phyloP scores from a whole-genome alignment of 2,329 filamentous ascomycete genomes.

The Alternaria brassicicola region DNA sequence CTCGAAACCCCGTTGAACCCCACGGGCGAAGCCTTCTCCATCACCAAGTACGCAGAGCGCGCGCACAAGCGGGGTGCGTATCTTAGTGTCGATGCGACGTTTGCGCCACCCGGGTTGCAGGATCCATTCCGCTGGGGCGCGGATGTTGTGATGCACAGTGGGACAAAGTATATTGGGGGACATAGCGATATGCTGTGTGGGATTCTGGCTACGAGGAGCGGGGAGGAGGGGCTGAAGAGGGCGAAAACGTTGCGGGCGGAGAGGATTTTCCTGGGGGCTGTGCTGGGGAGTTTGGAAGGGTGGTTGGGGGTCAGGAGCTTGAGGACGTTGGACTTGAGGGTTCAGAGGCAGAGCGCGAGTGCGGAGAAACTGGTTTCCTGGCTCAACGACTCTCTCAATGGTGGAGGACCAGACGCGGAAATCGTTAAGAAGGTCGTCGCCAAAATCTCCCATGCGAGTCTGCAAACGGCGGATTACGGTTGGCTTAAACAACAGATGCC shows the following conservation, averaged over 20 bases:
- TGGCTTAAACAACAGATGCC: conserved; percentile 93
- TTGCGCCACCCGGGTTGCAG: conserved; percentile 86
- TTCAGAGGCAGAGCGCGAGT: conserved; percentile 75
- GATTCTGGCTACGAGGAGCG: conserved; percentile 69
- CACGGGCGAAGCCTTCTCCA: conserved; percentile 77
- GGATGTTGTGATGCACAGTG: conserved; percentile 88
- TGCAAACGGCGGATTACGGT: conserved; percentile 67
- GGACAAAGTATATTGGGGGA: conserved; percentile 95
- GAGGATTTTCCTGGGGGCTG: conserved; percentile 76
- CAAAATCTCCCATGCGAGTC: conserved; percentile 74
- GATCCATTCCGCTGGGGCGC: conserved; percentile 83
- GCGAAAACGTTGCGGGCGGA: conserved; percentile 66
- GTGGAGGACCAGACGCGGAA: conserved; percentile 48
- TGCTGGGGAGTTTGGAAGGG: conserved; percentile 87
- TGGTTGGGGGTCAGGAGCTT: conserved; percentile 90
- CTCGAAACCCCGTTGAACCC: conserved; percentile 95
- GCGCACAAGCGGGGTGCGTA: conserved; percentile 76
- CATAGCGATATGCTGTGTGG: conserved; percentile 94
- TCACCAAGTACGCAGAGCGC: conserved; percentile 72
- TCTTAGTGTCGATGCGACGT: conserved; percentile 87
- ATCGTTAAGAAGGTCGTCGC: conserved; percentile 62
- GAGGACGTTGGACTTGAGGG: conserved; percentile 82
- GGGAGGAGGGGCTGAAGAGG: conserved; percentile 27
- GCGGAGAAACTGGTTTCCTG: conserved; percentile 73
- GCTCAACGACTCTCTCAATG: conserved; percentile 62